Evolutionary conservation across 768 basidiomycete species (phyloP).

Genomic region (Leucogyrophana mollusca): DNA sequence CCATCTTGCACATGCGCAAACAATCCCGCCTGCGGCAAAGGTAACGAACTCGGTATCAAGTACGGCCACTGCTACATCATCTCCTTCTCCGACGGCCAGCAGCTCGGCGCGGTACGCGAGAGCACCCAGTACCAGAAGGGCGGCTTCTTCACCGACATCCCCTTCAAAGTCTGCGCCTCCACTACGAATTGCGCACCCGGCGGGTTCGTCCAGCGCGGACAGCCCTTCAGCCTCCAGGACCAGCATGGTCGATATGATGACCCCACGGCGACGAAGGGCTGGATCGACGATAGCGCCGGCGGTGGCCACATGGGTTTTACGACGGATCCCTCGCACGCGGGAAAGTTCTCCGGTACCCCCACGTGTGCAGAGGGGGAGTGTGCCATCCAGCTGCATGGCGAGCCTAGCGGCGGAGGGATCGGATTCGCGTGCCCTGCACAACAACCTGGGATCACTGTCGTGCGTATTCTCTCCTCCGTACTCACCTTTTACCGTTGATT

Average conservation of each 20-base stretch:
- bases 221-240: neutral
- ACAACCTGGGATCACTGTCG: too few species aligned
- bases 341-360: neutral
- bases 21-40: neutral
- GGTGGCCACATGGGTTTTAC: slow-evolving; percentile 1
- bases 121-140: neutral
- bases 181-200: neutral
- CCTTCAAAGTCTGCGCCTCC: neutral
- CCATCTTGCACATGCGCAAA: neutral
- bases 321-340: neutral
- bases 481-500: too few species aligned
- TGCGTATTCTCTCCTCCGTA: too few species aligned
- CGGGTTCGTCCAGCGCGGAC: neutral
- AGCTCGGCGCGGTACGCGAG: neutral
- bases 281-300: neutral
- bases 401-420: too few species aligned
- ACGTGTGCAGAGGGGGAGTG: neutral
- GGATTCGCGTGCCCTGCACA: too few species aligned
- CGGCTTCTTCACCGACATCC: neutral
- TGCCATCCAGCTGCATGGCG: neutral
- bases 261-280: too few species aligned
- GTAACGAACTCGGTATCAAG: neutral
- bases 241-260: neutral
- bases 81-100: slow-evolving; percentile 1
- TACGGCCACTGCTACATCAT: slow-evolving; percentile 1